These are phyloP conservation scores for Avena atlantica DNA, from an alignment of 176 grass and related monocot genomes.

Conservation along the genomic window DNA sequence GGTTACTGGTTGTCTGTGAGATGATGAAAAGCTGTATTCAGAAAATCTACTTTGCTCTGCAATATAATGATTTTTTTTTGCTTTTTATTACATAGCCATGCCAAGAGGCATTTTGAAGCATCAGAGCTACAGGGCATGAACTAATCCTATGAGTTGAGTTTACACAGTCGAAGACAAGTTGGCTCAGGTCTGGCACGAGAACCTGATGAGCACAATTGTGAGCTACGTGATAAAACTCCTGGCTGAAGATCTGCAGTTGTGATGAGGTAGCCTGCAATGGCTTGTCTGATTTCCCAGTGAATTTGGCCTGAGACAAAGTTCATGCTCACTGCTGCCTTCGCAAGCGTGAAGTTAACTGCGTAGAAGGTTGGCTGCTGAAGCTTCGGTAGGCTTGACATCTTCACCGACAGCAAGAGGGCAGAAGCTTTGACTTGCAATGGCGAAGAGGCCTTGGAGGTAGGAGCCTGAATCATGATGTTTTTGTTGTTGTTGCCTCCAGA, in stretches of 20 bases:
- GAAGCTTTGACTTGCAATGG: no score
- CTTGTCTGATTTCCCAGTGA: not conserved
- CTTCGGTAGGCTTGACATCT: not conserved
- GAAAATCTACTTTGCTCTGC: not conserved
- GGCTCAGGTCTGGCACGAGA: not conserved
- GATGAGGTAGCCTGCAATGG: not conserved
- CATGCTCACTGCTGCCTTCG: not conserved
- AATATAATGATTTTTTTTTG: not conserved
- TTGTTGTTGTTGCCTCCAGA: no score
- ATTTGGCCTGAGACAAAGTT: not conserved
- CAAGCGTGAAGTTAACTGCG: not conserved
- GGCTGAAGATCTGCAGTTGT: not conserved
- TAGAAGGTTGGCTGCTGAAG: not conserved
- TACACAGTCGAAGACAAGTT: not conserved
- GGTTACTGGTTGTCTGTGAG: not conserved
- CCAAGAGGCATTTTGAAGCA: not conserved
- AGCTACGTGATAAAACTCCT: not conserved
- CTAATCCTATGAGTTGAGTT: not conserved
- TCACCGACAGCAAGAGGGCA: no score
- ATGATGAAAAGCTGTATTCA: slow-evolving; percentile 10
- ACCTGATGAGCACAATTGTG: not conserved
- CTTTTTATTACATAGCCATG: not conserved
- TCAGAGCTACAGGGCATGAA: not conserved
- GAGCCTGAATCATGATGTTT: no score
- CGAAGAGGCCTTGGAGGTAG: no score